phyloP scores from a whole-genome alignment of 305 asterid species.

The Nicotiana rustica region DNA sequence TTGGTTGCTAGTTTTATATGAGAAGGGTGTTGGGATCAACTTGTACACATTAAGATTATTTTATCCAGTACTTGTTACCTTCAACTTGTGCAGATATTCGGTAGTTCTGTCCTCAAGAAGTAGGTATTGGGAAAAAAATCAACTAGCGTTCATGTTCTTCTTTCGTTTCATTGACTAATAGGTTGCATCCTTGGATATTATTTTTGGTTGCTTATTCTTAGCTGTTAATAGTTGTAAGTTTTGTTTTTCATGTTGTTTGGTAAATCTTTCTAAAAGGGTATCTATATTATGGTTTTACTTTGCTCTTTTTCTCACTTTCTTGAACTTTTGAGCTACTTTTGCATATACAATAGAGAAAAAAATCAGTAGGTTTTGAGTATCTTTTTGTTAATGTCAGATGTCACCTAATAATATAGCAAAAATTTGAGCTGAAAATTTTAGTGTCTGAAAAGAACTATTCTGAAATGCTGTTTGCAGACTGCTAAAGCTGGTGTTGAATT shows the following conservation, averaged over 20 bases:
- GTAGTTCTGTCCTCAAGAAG: too few relatives aligned
- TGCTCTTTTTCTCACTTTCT: not conserved
- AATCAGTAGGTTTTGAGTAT: slow-evolving; percentile 24
- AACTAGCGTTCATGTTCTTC: too few relatives aligned
- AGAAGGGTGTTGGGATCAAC: too few relatives aligned
- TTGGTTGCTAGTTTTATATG: too few relatives aligned
- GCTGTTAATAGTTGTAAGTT: not conserved
- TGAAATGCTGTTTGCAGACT: slow-evolving; percentile 6
- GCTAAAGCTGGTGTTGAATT: not conserved
- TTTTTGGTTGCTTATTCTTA: slow-evolving; percentile 4
- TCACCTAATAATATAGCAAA: not conserved
- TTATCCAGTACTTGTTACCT: too few relatives aligned
- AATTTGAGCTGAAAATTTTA: slow-evolving; percentile 1
- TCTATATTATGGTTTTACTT: not conserved
- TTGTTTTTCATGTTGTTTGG: not conserved
- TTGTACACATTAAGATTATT: too few relatives aligned
- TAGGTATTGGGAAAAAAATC: too few relatives aligned
- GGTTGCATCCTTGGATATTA: too few relatives aligned
- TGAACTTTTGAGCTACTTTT: slow-evolving; percentile 3
- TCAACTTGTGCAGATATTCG: too few relatives aligned
- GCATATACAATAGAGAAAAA: not conserved
- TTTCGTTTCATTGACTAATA: too few relatives aligned
- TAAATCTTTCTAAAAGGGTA: not conserved
- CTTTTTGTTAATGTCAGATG: slow-evolving; percentile 18
- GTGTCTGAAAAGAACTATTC: not conserved